Evolutionary conservation across 176 grass and related monocot genomes (phyloP).

Genomic region (maize (Zea mays)): Zm-B73-REFERENCE-NAM-5.0 NC_050098.1:228091501-228092000

Average conservation of each 20-base stretch:
- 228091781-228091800: neutral
- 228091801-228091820: neutral
- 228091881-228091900: conserved; percentile 7
- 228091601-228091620: too few relatives aligned
- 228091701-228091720: too few relatives aligned
- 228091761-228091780: neutral
- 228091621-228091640: too few relatives aligned
- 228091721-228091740: too few relatives aligned
- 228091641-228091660: too few relatives aligned
- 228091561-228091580: too few relatives aligned
- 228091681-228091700: too few relatives aligned
- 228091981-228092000: conserved; percentile 14
- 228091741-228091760: neutral
- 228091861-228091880: neutral
- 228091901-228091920: neutral
- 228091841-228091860: neutral
- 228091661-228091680: too few relatives aligned
- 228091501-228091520: too few relatives aligned
- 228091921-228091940: conserved; percentile 11
- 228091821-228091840: neutral
- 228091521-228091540: too few relatives aligned
- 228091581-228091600: too few relatives aligned
- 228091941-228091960: conserved; percentile 12
- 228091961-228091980: conserved; percentile 6
- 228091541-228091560: too few relatives aligned